phyloP scores from a whole-genome alignment of 73 alveolate genomes.

The Symbiodinium pilosum region DNA sequence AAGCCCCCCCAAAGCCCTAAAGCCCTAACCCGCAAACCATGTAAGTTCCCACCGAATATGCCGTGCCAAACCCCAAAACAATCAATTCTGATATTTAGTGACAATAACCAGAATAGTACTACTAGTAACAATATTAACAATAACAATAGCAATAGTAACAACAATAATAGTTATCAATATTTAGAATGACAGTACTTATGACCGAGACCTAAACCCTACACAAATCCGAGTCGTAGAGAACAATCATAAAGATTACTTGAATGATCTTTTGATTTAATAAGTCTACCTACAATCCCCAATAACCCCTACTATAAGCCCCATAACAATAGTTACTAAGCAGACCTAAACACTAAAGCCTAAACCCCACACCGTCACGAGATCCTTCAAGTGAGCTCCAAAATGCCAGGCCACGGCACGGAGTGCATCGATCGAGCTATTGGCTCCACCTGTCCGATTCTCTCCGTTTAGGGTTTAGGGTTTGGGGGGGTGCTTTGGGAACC shows the following conservation, averaged over 20 bases:
- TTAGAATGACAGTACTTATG: neutral
- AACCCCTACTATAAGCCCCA: neutral
- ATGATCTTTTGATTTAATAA: neutral
- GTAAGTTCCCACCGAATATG: too few species aligned
- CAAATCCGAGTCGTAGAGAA: neutral
- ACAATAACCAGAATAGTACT: neutral
- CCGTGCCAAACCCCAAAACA: neutral
- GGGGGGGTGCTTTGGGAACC: too few species aligned
- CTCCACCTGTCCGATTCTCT: neutral
- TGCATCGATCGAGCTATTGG: neutral
- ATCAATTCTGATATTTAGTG: neutral
- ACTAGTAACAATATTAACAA: too few species aligned
- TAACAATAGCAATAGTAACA: too few species aligned
- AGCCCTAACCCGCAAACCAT: too few species aligned
- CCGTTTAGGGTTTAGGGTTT: too few species aligned
- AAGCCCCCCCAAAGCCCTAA: too few species aligned
- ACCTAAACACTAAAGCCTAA: neutral
- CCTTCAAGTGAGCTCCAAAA: too few species aligned
- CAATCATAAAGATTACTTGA: neutral
- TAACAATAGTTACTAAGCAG: neutral
- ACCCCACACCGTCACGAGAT: neutral
- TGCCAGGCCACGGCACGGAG: neutral
- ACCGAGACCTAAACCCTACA: neutral
- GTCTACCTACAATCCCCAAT: neutral
- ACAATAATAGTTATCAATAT: too few species aligned